phyloP scores from a whole-genome alignment of 2,329 filamentous ascomycete genomes.

The Aspergillus novofumigatus region DNA sequence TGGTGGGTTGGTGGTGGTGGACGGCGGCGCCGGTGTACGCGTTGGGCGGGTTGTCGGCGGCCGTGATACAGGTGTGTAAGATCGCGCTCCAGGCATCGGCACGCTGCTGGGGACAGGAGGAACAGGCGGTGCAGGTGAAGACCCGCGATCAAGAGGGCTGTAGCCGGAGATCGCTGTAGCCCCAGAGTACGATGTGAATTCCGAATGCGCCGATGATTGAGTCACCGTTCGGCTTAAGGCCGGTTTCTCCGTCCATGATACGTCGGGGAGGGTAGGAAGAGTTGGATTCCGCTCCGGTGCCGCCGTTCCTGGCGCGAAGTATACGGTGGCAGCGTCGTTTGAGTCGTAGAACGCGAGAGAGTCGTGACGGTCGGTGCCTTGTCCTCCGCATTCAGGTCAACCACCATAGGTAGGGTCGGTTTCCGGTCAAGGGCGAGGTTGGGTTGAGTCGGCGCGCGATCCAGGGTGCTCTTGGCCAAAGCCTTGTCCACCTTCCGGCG shows the following conservation, averaged over 20 bases:
- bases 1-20: constrained; percentile 18
- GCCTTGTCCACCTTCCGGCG: constrained; percentile 84
- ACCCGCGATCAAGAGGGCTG: constrained; percentile 31
- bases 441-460: constrained; percentile 49
- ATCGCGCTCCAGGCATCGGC: constrained; percentile 22
- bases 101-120: constrained; percentile 26
- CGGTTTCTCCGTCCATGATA: constrained; percentile 35
- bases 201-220: constrained; percentile 48
- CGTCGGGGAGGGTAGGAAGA: constrained; percentile 36
- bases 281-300: constrained; percentile 25
- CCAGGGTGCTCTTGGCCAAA: constrained; percentile 67
- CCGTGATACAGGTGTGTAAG: constrained; percentile 20
- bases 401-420: constrained; percentile 58
- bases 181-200: constrained; percentile 46
- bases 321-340: constrained; percentile 64
- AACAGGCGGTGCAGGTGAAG: constrained; percentile 27
- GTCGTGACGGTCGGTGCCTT: constrained; percentile 29
- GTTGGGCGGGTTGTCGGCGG: constrained; percentile 23
- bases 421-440: constrained; percentile 28
- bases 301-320: constrained; percentile 55
- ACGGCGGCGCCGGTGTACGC: constrained; percentile 21
- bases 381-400: constrained; percentile 48
- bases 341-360: constrained; percentile 42
- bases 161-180: constrained; percentile 30
- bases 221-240: constrained; percentile 42